Percentiles rank a stretch among this genome's conserved stretches.
Evolutionary conservation across 345 rosid genomes (phyloP).

Genomic region (Brassica rapa): DNA sequence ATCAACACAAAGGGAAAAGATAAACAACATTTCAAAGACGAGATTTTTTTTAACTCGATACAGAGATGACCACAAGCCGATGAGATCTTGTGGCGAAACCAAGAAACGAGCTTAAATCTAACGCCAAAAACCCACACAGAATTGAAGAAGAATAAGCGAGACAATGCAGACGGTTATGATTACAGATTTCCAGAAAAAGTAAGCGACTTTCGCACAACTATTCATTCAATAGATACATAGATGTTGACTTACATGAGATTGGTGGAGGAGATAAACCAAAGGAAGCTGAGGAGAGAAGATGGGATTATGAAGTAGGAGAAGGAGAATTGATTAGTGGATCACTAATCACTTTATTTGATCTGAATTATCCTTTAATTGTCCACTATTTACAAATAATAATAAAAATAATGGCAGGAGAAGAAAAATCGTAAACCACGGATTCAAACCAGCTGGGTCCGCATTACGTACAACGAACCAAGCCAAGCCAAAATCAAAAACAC

Average conservation of each 20-base stretch:
- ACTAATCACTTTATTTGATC: constrained; percentile 7
- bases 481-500: constrained; percentile 24
- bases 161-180: constrained; percentile 24
- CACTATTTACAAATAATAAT: not conserved
- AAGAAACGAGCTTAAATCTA: constrained; percentile 9
- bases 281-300: constrained; percentile 29
- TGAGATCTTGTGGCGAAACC: constrained; percentile 18
- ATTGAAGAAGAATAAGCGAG: not conserved
- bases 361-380: constrained; percentile 2
- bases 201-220: constrained; percentile 6
- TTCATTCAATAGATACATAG: not conserved
- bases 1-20: not conserved
- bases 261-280: constrained; percentile 18
- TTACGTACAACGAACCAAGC: constrained; percentile 12
- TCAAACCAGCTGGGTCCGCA: constrained; percentile 30
- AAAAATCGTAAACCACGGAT: constrained; percentile 16
- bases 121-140: not conserved
- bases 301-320: constrained; percentile 29
- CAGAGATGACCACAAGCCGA: constrained; percentile 8
- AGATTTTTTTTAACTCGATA: not conserved
- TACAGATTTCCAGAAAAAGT: not conserved
- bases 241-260: constrained; percentile 34
- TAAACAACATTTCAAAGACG: constrained; percentile 4
- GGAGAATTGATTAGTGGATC: constrained; percentile 17
- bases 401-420: not conserved